phyloP scores from a whole-genome alignment of 176 grass and related monocot species.

The Musa troglodytarum region DNA sequence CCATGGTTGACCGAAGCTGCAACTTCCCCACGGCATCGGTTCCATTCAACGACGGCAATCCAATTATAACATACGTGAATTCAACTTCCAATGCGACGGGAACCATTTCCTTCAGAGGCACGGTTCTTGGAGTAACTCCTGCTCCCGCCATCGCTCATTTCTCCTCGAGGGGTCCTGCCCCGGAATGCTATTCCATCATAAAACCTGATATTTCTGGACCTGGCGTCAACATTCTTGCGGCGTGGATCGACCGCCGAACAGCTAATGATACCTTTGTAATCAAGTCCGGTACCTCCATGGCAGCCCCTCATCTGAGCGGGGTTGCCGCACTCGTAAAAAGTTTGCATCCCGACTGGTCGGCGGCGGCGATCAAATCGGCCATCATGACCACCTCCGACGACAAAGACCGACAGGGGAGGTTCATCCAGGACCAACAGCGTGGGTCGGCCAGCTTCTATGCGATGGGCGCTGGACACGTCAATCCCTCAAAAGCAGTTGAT shows the following conservation, averaged over 20 bases:
- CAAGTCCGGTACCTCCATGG: conserved; percentile 87
- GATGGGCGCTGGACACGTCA: background rate
- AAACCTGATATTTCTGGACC: conserved; percentile 86
- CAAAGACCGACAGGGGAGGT: background rate
- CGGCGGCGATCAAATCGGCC: background rate
- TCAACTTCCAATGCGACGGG: conserved; percentile 40
- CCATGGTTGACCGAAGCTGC: conserved; percentile 52
- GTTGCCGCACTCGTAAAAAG: background rate
- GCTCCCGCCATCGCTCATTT: conserved; percentile 54
- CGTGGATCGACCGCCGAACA: conserved; percentile 27
- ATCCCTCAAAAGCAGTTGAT: background rate
- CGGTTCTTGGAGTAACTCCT: conserved; percentile 51
- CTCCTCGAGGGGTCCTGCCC: conserved; percentile 68
- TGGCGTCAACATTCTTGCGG: conserved; percentile 82
- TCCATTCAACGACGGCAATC: conserved; percentile 33
- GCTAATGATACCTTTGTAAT: conserved; percentile 32
- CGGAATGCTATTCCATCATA: conserved; percentile 47
- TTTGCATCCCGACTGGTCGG: background rate
- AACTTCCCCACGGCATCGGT: conserved; percentile 57
- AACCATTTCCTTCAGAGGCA: conserved; percentile 58
- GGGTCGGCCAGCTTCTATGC: background rate
- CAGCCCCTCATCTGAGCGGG: conserved; percentile 6
- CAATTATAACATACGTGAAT: conserved; percentile 43
- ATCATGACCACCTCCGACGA: background rate
- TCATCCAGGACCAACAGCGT: background rate